phyloP scores from a whole-genome alignment of 306 rosid species.

The Dalbergia cochinchinensis region DNA sequence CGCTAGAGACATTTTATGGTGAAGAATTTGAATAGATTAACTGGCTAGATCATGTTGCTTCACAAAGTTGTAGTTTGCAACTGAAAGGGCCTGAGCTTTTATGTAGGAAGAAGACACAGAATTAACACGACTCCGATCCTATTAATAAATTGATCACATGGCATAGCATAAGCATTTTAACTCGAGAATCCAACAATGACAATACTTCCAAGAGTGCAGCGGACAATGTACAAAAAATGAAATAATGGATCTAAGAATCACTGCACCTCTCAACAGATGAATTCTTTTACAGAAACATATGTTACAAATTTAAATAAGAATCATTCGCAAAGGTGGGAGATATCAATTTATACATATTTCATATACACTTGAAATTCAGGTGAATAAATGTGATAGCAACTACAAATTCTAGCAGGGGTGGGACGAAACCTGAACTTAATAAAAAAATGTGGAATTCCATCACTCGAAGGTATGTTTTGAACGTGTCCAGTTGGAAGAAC shows the following conservation, averaged over 20 bases:
- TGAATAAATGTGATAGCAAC: conserved; percentile 54
- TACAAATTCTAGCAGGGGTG: conserved; percentile 47
- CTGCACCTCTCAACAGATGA: conserved; percentile 19
- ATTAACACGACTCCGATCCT: background rate
- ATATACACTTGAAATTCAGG: conserved; percentile 58
- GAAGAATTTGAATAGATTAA: no score
- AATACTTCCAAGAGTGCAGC: background rate
- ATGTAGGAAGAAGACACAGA: background rate
- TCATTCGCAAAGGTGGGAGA: conserved; percentile 48
- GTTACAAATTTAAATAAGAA: conserved; percentile 63
- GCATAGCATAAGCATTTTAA: background rate
- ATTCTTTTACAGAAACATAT: conserved; percentile 58
- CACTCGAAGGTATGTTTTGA: conserved; percentile 47
- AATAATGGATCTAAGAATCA: background rate
- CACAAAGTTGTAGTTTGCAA: background rate
- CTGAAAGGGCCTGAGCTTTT: background rate
- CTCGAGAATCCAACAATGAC: background rate
- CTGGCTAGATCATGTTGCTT: background rate
- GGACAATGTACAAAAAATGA: background rate
- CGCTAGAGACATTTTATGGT: no score
- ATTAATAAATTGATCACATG: background rate
- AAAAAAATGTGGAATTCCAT: conserved; percentile 46
- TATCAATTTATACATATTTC: conserved; percentile 57
- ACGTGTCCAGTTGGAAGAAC: conserved; percentile 30
- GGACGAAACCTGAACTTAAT: conserved; percentile 4